Evolutionary conservation across 306 rosid species (phyloP).

Genomic region (Vigna mungo): DNA sequence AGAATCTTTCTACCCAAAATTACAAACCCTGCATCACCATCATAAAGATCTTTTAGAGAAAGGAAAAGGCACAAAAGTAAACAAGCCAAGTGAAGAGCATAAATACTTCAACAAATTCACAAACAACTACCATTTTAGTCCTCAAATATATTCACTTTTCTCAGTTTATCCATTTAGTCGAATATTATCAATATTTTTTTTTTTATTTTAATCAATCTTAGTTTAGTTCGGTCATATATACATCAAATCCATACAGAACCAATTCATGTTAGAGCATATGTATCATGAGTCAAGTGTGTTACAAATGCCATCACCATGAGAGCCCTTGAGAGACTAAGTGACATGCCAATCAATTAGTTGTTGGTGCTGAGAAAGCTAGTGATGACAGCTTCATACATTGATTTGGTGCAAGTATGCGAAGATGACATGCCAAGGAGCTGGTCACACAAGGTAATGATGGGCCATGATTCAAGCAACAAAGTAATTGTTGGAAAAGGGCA

Average conservation of each 20-base stretch:
- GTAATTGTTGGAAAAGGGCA: too few relatives aligned
- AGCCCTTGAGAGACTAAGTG: too few relatives aligned
- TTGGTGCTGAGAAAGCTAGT: too few relatives aligned
- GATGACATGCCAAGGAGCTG: too few relatives aligned
- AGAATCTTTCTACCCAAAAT: constrained; percentile 75
- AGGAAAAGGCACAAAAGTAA: constrained; percentile 14
- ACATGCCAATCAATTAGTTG: too few relatives aligned
- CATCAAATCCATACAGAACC: background rate
- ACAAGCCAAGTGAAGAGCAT: constrained; percentile 6
- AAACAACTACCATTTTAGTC: constrained; percentile 1
- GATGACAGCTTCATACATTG: too few relatives aligned
- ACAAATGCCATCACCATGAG: too few relatives aligned
- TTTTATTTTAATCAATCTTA: background rate
- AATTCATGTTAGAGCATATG: constrained; percentile 4
- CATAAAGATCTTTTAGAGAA: constrained; percentile 14
- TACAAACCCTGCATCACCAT: constrained; percentile 70
- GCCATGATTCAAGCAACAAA: too few relatives aligned
- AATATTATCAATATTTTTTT: constrained; percentile 8
- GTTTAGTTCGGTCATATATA: constrained; percentile 1
- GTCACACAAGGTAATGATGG: too few relatives aligned
- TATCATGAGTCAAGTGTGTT: too few relatives aligned
- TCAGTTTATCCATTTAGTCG: background rate
- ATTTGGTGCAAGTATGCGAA: too few relatives aligned
- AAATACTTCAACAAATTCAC: background rate
- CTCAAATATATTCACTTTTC: background rate